Base-by-base conservation (phyloP, 202 grass and related monocot species). In the Panicum hallii region DNA sequence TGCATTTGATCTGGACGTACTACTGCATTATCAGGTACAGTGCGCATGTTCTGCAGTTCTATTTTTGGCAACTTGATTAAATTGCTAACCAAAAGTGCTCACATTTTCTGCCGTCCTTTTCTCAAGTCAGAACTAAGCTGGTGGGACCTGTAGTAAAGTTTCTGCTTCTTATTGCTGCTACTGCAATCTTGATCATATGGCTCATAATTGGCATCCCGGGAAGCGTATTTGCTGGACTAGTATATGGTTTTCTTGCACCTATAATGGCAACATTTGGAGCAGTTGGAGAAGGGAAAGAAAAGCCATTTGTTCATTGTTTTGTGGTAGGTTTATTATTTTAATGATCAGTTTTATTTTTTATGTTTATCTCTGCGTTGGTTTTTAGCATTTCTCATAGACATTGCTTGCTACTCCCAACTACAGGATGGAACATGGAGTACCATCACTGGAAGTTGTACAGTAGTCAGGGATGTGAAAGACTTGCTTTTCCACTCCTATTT, bases 381-480 rank as follows among this genome's bases (percentile, higher is more conserved):
- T 80, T 60, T 80, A 78, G 45, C 82, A 72, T 81, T 53, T 78
- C 28, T 63, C 83, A 79, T 50, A 57, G 32, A 36, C 74, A 70
- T 73, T 57, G 72, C 20, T 85, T 64, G 4, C 68, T 50, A 79
- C 65, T 74, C 38, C 64, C 72, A 90, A 70, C 36, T 89, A 45
- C 56, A 99, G 97, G 97, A 99, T 92, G 97, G 97, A 78, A 99
- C 93, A 79, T 99, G 91, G 88, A 94, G 93, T 79, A 96, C 93
- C 67, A 91, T 99, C 73, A 88, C 93, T 81, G 75, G 93, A 83
- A 90, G 88, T 41, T 99, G 90, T 82, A 99, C 93, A 11, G 89
- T 96, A 79, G 93, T 99, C 68, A 91, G 93, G 70, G 97, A 99
- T 79, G 70, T 94, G 67, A 99, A 96, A 87, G 97, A 99, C 61